Base-by-base conservation (phyloP, 352 stramenopile genomes). In the Aphanomyces astaci region DNA sequence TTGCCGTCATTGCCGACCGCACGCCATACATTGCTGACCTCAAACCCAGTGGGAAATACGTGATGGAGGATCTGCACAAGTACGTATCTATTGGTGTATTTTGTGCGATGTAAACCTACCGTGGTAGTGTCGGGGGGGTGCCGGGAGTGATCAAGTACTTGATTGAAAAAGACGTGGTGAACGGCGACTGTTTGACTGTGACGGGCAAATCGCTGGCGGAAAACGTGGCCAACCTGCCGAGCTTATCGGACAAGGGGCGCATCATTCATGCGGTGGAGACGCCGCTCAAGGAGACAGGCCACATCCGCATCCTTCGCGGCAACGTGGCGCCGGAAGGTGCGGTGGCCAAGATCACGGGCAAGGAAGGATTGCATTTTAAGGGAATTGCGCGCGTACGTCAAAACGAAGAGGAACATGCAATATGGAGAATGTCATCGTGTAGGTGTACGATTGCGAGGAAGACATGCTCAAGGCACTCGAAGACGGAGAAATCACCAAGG, bases 61-160 rank as follows among this genome's bases (percentile, higher is more conserved):
- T 99, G 22, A 99, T 99, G 96, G 96, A 99, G 77, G 97, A 99
- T 80, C 88, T 99, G 24, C 96, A 99, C 73, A 84, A 88, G 52
- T 66, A 66, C 57, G 27, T 54, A 15, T 28, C 22, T 55, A 15
- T 24, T 31, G 24, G 17, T 0, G 1, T 9, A 4, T 51, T 65
- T 39, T 19, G 1, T 25, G 15, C 57, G 25, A 53, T 64, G 36
- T 10, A 30, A 10, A 63, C n/a, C 11, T 10, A 46, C 5, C 17
- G 10, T 56, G 19, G 10, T 73, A 81, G 82, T 36, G 95, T 98
- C 64, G 97, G 97, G 60, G 97, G 97, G 49, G 98, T 95, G 2
- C 96, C 96, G 1, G 96, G 92, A 46, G 85, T 99, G 64, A 96
- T 99, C 72, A 99, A 99, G 81, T 99, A 98, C 73, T 80, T 99